Base-by-base conservation (phyloP, 192 early-diverging fungal genomes). In the Coemansia sp. region DNA sequence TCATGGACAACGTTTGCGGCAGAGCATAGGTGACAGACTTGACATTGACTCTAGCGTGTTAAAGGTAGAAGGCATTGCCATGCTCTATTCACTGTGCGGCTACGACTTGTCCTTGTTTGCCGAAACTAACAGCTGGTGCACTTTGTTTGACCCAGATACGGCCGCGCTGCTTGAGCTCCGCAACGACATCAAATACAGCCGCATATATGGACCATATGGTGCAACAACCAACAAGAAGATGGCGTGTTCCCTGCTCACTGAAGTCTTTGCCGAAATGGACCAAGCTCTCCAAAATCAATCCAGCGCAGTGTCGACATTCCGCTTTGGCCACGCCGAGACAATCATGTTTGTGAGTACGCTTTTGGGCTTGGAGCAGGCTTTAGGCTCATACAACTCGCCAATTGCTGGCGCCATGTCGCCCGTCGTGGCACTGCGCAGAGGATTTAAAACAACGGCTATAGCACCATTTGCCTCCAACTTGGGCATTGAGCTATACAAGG, bases 311-410 rank as follows among this genome's bases (percentile, higher is more conserved):
- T 64, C 71, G 22, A 60, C 42, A 5, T 75, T 75, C 53, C 53
- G 65, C 2, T 75, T 75, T 51, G 71, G 52, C 19, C 71, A 75
- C 32, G 65, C 71, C 9, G 71, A 75, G 29, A 75, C 71, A 0
- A 22, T 75, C 25, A 59, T 64, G 71, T 75, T 75, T 60, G 47
- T 54, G 13, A 75, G 60, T 49, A 50, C 60, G 17, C 40, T 68
- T 8, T 50, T 75, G 8, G 19, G 37, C 7, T 36, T 68, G 10
- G 65, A 75, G 22, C 11, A 39, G 14, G 52, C 47, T n/a, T 57
- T 75, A 27, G 71, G 71, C 10, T 36, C 33, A 1, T 27, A 27
- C 1, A 26, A 41, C 2, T 10, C 34, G 9, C 60, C 71, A 3
- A 60, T 75, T 10, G 31, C 53, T 3, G 71, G 71, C 3, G 56